A percentile compares a stretch with the other conserved stretches of the same genome.
Evolutionary conservation across 2,329 filamentous ascomycete species (phyloP).

Genomic region (Camillea tinctor): DNA sequence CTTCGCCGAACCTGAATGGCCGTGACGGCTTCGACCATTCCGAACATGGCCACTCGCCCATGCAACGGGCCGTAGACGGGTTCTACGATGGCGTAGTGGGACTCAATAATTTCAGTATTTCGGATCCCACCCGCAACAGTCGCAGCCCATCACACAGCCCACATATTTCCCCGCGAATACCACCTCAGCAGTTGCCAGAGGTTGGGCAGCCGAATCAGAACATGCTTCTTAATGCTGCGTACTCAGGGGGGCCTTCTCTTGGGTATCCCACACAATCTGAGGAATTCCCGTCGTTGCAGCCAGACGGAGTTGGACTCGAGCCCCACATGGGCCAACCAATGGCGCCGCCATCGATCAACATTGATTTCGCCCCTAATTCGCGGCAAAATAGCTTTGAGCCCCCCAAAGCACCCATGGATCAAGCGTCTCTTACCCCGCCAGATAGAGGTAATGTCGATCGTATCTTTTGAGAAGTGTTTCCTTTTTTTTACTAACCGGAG

Average conservation of each 20-base stretch:
- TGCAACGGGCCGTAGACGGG: slow-evolving; percentile 71
- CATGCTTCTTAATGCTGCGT: slow-evolving; percentile 47
- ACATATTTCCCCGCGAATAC: slow-evolving; percentile 62
- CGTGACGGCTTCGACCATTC: slow-evolving; percentile 77
- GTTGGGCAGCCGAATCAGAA: slow-evolving; percentile 46
- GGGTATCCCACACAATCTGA: slow-evolving; percentile 41
- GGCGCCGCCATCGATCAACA: slow-evolving; percentile 92
- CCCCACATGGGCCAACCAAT: slow-evolving; percentile 65
- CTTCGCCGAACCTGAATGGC: slow-evolving; percentile 77
- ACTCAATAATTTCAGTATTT: slow-evolving; percentile 78
- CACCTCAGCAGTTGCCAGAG: slow-evolving; percentile 56
- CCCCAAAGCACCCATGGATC: slow-evolving; percentile 63
- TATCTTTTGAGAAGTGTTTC: slow-evolving; percentile 6
- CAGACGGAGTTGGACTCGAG: slow-evolving; percentile 55
- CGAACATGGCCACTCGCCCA: slow-evolving; percentile 72
- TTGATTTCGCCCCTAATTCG: slow-evolving; percentile 81
- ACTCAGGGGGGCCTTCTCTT: slow-evolving; percentile 43
- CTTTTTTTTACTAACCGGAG: slow-evolving; percentile 19
- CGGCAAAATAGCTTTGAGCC: slow-evolving; percentile 65
- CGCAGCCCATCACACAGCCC: slow-evolving; percentile 78
- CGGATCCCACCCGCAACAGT: slow-evolving; percentile 66
- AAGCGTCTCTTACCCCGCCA: slow-evolving; percentile 82
- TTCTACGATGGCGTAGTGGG: slow-evolving; percentile 77
- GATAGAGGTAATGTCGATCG: slow-evolving; percentile 55
- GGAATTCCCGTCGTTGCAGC: slow-evolving; percentile 51